Evolutionary conservation across 2,329 filamentous ascomycete species (phyloP), one percentile per base, ranked within the genome.

Genomic region (Ophiostoma piceae): DNA sequence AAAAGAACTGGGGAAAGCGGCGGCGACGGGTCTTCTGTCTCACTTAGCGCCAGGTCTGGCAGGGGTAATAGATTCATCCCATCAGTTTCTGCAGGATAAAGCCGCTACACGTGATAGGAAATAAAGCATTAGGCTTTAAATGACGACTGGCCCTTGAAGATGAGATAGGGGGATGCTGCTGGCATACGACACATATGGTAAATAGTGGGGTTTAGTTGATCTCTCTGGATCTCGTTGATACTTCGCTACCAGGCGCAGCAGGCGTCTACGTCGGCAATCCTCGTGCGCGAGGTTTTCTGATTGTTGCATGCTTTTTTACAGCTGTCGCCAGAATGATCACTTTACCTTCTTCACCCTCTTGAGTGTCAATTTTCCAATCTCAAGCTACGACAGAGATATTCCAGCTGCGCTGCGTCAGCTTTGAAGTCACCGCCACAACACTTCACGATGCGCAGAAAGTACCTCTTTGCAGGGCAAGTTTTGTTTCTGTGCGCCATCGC

Each of bases 1-100:
- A 35, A 64, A 64, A 64, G n/a, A 57, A 57, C 19, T 57, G n/a
- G 51, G 22, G 51, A 57, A 57, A 26, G 22, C 51, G 8, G 51
- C 22, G 51, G n/a, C n/a, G 51, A 37, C 60, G 32, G 60, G 60
- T 64, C 60, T 64, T 64, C 8, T 16, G 32, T 64, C 60, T 64
- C 60, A 64, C 14, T 64, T 64, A 64, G 60, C 60, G 60, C 60
- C 29, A 35, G 57, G 2, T 8, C 22, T 57, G 51, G 26, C n/a
- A 54, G 51, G 51, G 51, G 22, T 54, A 26, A 54, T 3, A 32
- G 26, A 29, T 29, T 57, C 51, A 29, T 57, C 54, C 22, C 26
- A 62, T 47, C 43, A 47, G 43, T 47, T 47, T 47, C 43, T 47
- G 14, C 7, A 47, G 14, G 16, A 47, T 19, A 47, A 19, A 47